Percentiles rank a stretch among this genome's conserved stretches.
Conservation (phyloP, 2,329 filamentous ascomycete species). For the Alternaria ethzedia region DNA sequence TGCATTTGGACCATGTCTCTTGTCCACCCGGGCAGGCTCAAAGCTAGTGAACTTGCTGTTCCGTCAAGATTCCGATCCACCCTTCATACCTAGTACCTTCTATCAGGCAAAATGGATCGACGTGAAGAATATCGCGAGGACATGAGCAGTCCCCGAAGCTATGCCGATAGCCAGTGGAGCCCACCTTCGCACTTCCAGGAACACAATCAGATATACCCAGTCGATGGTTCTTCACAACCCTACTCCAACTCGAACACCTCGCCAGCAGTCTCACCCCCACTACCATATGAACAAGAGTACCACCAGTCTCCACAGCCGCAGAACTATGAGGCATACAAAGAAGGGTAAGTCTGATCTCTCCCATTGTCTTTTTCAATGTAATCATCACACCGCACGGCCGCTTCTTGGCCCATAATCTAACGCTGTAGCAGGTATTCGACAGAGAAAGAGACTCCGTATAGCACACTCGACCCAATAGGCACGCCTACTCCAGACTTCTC, state of each 20-base stretch:
- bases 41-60: background rate
- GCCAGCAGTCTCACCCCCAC: conserved; percentile 20
- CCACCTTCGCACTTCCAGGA: conserved; percentile 30
- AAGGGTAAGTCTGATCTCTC: conserved; percentile 15
- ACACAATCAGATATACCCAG: conserved; percentile 21
- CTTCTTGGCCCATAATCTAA: conserved; percentile 8
- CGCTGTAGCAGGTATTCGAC: conserved; percentile 21
- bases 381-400: background rate
- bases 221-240: conserved; percentile 9
- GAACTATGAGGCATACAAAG: conserved; percentile 13
- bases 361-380: background rate
- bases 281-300: conserved; percentile 24
- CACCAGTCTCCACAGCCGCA: conserved; percentile 8
- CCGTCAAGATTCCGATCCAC: conserved; percentile 10
- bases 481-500: conserved; percentile 30
- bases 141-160: conserved; percentile 15
- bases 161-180: conserved; percentile 26
- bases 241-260: conserved; percentile 19
- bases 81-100: conserved; percentile 4
- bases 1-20: conserved; percentile 14
- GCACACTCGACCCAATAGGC: conserved; percentile 6
- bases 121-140: conserved; percentile 21
- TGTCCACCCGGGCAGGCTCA: conserved; percentile 2
- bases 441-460: conserved; percentile 28
- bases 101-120: conserved; percentile 20